Conservation (phyloP, 2,329 filamentous ascomycete species). For the Ceratocystis papillata region DNA sequence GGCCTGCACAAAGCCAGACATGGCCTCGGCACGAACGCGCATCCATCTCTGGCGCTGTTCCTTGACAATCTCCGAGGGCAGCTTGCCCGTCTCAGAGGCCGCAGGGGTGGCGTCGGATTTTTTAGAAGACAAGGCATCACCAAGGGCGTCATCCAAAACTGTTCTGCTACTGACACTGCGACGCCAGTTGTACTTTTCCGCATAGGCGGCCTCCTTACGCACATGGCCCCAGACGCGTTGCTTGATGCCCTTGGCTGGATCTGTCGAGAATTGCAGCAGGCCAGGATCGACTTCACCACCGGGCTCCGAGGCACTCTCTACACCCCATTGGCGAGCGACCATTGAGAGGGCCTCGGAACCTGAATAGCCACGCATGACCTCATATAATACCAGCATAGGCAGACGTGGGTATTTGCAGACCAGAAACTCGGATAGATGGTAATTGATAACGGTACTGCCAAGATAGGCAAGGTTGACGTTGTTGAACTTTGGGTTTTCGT, state of each 20-base stretch:
- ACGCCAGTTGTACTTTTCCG: conserved; percentile 45
- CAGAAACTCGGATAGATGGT: conserved; percentile 81
- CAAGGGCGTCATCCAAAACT: conserved; percentile 75
- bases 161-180: conserved; percentile 66
- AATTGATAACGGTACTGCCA: conserved; percentile 72
- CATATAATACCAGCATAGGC: conserved; percentile 76
- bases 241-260: conserved; percentile 37
- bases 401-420: conserved; percentile 83
- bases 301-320: conserved; percentile 75
- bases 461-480: conserved; percentile 74
- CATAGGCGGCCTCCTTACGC: conserved; percentile 40
- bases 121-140: conserved; percentile 43
- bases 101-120: conserved; percentile 22
- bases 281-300: conserved; percentile 88
- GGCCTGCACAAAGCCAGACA: conserved; percentile 68
- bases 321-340: conserved; percentile 78
- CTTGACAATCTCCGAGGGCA: conserved; percentile 24
- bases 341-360: conserved; percentile 63
- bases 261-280: conserved; percentile 64
- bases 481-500: conserved; percentile 71
- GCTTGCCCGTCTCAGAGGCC: conserved; percentile 24
- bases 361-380: conserved; percentile 73
- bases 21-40: conserved; percentile 63
- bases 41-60: conserved; percentile 35
- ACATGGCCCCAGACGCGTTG: conserved; percentile 41